Conservation (phyloP, 1,139 yeast species). For the Yarrowia galli region DNA sequence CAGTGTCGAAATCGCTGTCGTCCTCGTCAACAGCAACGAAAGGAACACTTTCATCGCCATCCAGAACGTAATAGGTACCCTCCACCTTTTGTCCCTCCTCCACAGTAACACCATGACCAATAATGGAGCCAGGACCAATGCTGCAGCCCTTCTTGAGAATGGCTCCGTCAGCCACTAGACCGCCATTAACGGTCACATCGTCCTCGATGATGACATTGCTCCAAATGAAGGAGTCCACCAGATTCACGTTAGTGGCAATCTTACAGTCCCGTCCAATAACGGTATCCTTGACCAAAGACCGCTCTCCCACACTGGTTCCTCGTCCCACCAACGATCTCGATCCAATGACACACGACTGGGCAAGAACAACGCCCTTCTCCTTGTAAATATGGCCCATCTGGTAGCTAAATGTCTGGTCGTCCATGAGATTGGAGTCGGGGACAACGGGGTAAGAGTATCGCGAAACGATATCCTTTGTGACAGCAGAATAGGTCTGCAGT, state of each 20-base stretch:
- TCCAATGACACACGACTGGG: slow-evolving; percentile 87
- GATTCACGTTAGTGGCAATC: slow-evolving; percentile 77
- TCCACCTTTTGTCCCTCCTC: slow-evolving; percentile 53
- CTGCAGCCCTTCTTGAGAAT: slow-evolving; percentile 60
- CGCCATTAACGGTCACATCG: slow-evolving; percentile 61
- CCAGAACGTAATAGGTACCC: slow-evolving; percentile 44
- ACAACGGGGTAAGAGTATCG: slow-evolving; percentile 94
- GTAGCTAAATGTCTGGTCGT: slow-evolving; percentile 74
- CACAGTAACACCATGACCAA: slow-evolving; percentile 75
- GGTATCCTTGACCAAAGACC: slow-evolving; percentile 62
- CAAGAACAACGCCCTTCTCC: slow-evolving; percentile 79
- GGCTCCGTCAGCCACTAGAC: slow-evolving; percentile 74
- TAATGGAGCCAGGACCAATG: slow-evolving; percentile 73
- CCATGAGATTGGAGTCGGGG: slow-evolving; percentile 80
- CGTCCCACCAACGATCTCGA: slow-evolving; percentile 81
- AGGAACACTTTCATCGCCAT: slow-evolving; percentile 43
- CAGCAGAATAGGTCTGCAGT: slow-evolving; percentile 90
- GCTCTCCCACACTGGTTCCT: slow-evolving; percentile 68
- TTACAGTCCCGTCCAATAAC: slow-evolving; percentile 85
- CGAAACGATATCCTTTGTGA: slow-evolving; percentile 87
- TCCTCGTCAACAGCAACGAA: slow-evolving; percentile 48
- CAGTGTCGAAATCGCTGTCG: slow-evolving; percentile 57
- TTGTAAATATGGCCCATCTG: slow-evolving; percentile 87
- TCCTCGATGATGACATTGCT: slow-evolving; percentile 78
- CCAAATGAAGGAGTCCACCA: slow-evolving; percentile 85